Evolutionary conservation across 2,329 filamentous ascomycete genomes (phyloP), one percentile per base, ranked within the genome.

Genomic region (Neoarthrinium moseri): DNA sequence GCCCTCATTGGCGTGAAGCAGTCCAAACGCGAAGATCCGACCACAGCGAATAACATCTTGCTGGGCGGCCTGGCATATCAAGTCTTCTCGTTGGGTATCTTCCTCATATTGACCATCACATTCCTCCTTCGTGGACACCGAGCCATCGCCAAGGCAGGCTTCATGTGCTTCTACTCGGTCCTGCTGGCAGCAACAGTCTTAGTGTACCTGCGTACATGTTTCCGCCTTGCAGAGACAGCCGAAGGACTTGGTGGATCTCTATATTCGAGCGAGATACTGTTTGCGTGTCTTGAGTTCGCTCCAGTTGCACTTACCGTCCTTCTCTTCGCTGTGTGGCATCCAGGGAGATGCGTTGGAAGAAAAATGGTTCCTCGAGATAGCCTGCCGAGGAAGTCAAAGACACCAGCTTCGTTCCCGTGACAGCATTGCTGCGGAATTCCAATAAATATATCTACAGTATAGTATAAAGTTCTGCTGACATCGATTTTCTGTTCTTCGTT

Each of bases 51-150:
- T 54, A 72, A 79, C 48, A 79, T 82, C 51, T 61, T 82, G 2
- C 67, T 81, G 1, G 77, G 70, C 1, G 78, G 78, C 7, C 58
- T 82, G 3, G 73, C 73, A 0, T 75, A 80, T 47, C 78, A 82
- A 52, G 73, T 74, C 6, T 73, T 78, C 45, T 68, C 71, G 0
- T 77, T 81, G 40, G 64, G 70, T 11, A 55, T 74, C 4, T 77
- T 77, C 34, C 64, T 79, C 43, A 54, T 74, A 6, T 55, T 78
- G 0, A 59, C 71, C 0, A 58, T 53, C 3, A 59, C 59, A 4
- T 78, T 77, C 43, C 51, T 76, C 32, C 60, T 63, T 39, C 63
- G 65, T 5, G 67, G 70, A 2, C 54, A 64, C 17, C 47, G 48
- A 3, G 61, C 57, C 15, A 51, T 69, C 23, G 53, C 40, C 5